Percentiles rank a stretch among this genome's conserved stretches.
These are phyloP conservation scores for Kwoniella heveanensis DNA, from an alignment of 768 basidiomycete genomes.

Conservation along the genomic window DNA sequence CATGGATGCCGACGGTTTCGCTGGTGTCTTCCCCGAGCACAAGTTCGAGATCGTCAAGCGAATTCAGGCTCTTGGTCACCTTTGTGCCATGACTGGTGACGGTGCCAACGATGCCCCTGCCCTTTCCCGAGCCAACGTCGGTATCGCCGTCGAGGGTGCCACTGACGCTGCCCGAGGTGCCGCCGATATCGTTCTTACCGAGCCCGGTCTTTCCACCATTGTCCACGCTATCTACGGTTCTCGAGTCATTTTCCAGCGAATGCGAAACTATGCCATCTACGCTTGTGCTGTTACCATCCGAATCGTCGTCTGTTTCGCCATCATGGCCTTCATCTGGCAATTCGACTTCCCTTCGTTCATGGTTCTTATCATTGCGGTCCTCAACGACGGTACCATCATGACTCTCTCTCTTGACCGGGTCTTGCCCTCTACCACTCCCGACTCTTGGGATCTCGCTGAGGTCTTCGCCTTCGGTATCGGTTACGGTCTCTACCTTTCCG, in stretches of 20 bases:
- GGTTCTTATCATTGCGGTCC: constrained; percentile 94
- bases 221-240: constrained; percentile 98
- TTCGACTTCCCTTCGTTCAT: constrained; percentile 99
- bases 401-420: constrained; percentile 90
- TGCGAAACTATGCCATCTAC: constrained; percentile 99
- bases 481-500: constrained; percentile 89
- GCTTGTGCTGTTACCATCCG: constrained; percentile 95
- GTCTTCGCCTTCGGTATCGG: constrained; percentile 94
- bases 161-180: constrained; percentile 98
- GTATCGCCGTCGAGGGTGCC: constrained; percentile 99
- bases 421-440: constrained; percentile 85
- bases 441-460: constrained; percentile 94
- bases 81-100: constrained; percentile 99
- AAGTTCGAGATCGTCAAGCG: constrained; percentile 99
- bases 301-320: constrained; percentile 96
- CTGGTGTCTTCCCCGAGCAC: constrained; percentile 99
- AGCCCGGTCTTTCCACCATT: constrained; percentile 98
- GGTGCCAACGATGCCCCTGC: constrained; percentile 99
- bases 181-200: constrained; percentile 95
- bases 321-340: constrained; percentile 92
- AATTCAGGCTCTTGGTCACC: constrained; percentile 90
- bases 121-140: constrained; percentile 96
- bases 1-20: constrained; percentile 98
- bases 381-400: constrained; percentile 99
- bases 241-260: constrained; percentile 98